These are phyloP conservation scores for Yarrowia yakushimensis DNA, from an alignment of 805 yeast genomes.

Conservation along the genomic window DNA sequence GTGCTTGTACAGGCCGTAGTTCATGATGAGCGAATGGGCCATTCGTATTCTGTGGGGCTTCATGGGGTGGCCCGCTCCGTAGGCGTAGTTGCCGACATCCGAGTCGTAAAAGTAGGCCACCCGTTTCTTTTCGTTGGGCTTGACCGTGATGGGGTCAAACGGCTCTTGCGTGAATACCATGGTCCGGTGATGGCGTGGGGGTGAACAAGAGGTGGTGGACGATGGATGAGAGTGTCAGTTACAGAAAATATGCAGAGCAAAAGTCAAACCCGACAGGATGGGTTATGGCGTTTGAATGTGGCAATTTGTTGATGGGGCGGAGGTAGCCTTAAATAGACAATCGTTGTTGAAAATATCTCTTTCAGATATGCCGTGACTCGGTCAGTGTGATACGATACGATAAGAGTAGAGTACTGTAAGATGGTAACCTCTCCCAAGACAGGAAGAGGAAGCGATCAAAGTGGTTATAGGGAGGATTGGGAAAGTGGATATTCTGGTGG, in stretches of 20 bases:
- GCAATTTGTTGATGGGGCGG: too few relatives aligned
- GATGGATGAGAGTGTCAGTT: background rate
- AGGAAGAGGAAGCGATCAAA: too few relatives aligned
- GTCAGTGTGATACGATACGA: too few relatives aligned
- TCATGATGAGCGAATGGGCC: conserved; percentile 96
- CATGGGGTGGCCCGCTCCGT: conserved; percentile 99
- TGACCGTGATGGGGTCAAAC: conserved; percentile 26
- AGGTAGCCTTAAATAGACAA: too few relatives aligned
- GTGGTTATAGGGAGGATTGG: too few relatives aligned
- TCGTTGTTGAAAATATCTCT: too few relatives aligned
- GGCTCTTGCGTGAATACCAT: conserved; percentile 25
- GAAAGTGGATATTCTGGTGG: too few relatives aligned
- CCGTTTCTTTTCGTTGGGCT: conserved; percentile 25
- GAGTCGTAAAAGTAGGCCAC: conserved; percentile 37
- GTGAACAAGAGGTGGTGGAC: background rate
- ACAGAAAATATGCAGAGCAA: conserved; percentile 14
- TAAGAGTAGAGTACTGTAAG: too few relatives aligned
- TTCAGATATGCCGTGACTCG: too few relatives aligned
- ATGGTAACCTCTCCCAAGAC: too few relatives aligned
- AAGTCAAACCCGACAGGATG: background rate
- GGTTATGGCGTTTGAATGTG: background rate
- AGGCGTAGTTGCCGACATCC: conserved; percentile 96
- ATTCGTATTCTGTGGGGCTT: conserved; percentile 98
- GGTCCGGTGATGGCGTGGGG: background rate
- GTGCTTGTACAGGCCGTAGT: conserved; percentile 91